Conservation (phyloP, 164 flowering plant genomes). For the Liriodendron chinense region DNA sequence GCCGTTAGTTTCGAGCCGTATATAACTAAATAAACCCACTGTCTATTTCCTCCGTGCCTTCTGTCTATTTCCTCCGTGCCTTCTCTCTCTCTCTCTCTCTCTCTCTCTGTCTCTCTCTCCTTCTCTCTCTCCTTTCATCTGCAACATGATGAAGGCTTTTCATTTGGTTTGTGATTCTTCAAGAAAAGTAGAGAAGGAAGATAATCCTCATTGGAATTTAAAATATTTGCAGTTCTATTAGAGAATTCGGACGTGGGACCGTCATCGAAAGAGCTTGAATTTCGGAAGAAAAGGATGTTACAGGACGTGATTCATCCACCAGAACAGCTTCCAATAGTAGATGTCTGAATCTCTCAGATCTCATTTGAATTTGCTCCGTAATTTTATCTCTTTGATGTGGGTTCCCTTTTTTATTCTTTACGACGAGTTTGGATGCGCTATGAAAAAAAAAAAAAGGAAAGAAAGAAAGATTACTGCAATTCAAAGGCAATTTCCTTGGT, state of each 20-base stretch:
- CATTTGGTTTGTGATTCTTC: too few species aligned
- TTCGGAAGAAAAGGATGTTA: constrained; percentile 27
- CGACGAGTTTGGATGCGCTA: neutral
- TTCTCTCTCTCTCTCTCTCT: neutral
- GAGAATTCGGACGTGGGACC: neutral
- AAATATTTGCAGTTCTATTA: neutral
- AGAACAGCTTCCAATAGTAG: constrained; percentile 36
- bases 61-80: neutral
- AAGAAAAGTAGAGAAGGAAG: too few species aligned
- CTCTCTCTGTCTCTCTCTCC: neutral
- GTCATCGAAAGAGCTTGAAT: neutral
- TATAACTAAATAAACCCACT: neutral
- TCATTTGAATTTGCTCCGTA: neutral
- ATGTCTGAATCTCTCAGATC: neutral
- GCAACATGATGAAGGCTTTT: too few species aligned
- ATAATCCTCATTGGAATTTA: too few species aligned
- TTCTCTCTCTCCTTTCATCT: neutral
- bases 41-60: neutral
- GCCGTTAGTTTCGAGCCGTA: neutral
- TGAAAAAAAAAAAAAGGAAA: too few species aligned
- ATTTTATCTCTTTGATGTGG: neutral
- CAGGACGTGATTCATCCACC: constrained; percentile 39
- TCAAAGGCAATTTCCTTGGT: too few species aligned
- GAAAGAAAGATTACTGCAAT: too few species aligned
- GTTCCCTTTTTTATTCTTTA: neutral